phyloP scores from a whole-genome alignment of 768 basidiomycete genomes.

The Strobilomyces confusus region DNA sequence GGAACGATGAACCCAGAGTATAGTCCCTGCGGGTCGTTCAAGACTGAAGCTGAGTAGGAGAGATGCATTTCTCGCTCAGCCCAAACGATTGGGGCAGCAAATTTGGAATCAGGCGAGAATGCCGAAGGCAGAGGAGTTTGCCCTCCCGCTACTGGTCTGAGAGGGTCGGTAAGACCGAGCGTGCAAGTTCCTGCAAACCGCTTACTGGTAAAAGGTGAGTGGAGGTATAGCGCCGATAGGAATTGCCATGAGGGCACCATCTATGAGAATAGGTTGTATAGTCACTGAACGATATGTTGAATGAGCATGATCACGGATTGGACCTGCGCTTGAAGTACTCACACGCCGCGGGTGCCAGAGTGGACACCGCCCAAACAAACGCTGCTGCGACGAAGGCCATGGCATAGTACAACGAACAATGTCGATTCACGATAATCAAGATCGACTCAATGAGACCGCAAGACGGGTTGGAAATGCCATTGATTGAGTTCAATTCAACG shows the following conservation, averaged over 20 bases:
- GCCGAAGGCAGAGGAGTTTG: background rate
- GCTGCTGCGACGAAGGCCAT: conserved; percentile 3
- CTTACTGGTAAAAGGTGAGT: conserved; percentile 1
- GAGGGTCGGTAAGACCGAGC: background rate
- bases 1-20: conserved; percentile 11
- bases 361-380: conserved; percentile 8
- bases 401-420: conserved; percentile 9
- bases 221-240: conserved; percentile 15
- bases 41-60: conserved; percentile 11
- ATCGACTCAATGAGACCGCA: conserved; percentile 5
- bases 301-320: background rate
- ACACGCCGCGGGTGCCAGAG: conserved; percentile 10
- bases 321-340: conserved; percentile 3
- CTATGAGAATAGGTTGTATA: conserved; percentile 12
- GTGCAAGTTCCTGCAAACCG: background rate
- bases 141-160: conserved; percentile 8
- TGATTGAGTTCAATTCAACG: conserved; percentile 5
- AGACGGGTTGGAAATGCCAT: conserved; percentile 15
- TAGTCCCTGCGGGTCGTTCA: conserved; percentile 7
- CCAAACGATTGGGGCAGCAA: conserved; percentile 13
- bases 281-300: conserved; percentile 1
- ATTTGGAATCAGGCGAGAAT: conserved; percentile 10
- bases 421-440: background rate
- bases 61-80: conserved; percentile 14
- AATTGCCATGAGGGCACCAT: conserved; percentile 12